phyloP scores from a whole-genome alignment of 2,329 filamentous ascomycete genomes.

The Grosmannia huntii region DNA sequence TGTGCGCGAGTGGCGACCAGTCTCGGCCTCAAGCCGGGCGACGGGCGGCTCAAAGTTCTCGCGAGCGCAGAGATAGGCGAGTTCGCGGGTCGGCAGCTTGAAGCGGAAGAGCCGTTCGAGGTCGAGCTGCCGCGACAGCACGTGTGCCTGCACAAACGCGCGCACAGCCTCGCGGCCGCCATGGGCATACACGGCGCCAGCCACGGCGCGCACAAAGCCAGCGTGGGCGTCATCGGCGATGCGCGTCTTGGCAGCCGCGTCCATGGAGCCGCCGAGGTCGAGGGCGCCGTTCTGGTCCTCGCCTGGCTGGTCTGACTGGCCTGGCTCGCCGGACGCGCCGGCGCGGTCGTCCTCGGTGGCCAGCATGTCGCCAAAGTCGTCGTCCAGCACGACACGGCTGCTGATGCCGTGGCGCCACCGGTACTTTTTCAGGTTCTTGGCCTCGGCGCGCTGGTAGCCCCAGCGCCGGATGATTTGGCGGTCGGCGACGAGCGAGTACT shows the following conservation, averaged over 20 bases:
- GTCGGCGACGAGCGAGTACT: slow-evolving; percentile 48
- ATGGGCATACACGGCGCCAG: slow-evolving; percentile 79
- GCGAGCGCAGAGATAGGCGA: slow-evolving; percentile 68
- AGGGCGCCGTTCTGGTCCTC: neutral
- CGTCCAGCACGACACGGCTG: slow-evolving; percentile 67
- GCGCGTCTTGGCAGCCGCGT: slow-evolving; percentile 14
- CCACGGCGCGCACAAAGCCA: slow-evolving; percentile 68
- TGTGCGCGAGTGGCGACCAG: slow-evolving; percentile 68
- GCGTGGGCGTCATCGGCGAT: slow-evolving; percentile 29
- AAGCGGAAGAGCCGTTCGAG: slow-evolving; percentile 73
- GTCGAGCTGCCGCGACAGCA: slow-evolving; percentile 68
- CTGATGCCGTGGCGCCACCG: slow-evolving; percentile 58
- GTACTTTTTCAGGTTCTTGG: slow-evolving; percentile 29
- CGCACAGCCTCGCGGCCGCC: slow-evolving; percentile 67
- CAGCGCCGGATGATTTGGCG: slow-evolving; percentile 33
- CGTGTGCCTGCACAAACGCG: slow-evolving; percentile 70
- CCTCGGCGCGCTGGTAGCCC: slow-evolving; percentile 40
- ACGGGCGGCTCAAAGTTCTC: slow-evolving; percentile 84
- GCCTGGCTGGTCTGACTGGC: too few species aligned
- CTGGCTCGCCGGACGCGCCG: too few species aligned
- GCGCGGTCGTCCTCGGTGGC: neutral
- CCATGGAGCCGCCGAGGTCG: slow-evolving; percentile 6
- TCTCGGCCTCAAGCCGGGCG: slow-evolving; percentile 80
- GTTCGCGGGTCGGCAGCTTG: slow-evolving; percentile 68
- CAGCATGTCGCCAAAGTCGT: slow-evolving; percentile 66